Evolutionary conservation across 345 rosid species (phyloP).

Genomic region (Acer yangbiense): DNA sequence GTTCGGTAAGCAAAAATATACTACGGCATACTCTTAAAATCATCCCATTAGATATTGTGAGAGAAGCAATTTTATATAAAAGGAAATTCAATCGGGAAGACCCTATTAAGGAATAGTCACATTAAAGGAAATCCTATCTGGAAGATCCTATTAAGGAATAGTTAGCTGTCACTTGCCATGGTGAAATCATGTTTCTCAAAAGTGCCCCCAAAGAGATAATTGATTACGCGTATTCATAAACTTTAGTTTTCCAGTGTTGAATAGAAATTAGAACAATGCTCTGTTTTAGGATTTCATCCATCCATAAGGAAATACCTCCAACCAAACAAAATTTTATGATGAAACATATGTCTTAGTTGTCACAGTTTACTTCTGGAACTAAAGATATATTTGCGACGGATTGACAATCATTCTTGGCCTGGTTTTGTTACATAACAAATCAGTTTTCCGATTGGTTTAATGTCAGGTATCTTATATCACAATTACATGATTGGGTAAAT

Average conservation of each 20-base stretch:
- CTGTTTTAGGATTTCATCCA: not conserved
- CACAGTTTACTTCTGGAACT: not conserved
- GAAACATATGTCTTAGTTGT: not conserved
- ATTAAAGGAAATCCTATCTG: not conserved
- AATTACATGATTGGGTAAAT: not conserved
- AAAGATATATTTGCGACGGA: not conserved
- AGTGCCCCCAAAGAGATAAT: not conserved
- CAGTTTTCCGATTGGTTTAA: not conserved
- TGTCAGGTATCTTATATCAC: not conserved
- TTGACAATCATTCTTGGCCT: not conserved
- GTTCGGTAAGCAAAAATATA: not conserved
- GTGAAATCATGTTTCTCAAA: not conserved
- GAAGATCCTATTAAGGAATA: not conserved
- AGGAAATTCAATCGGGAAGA: not conserved
- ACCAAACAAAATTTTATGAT: not conserved
- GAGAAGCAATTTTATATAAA: not conserved
- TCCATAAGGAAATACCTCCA: not conserved
- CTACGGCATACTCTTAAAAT: not conserved
- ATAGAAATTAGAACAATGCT: not conserved
- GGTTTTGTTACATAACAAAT: not conserved
- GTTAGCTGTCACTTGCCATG: conserved; percentile 2
- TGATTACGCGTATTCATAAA: not conserved
- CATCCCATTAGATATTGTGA: not conserved
- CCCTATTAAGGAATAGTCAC: too few relatives aligned
- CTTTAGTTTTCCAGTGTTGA: not conserved